Conservation (phyloP, 306 rosid species). For the Gastrolobium villosum region DNA sequence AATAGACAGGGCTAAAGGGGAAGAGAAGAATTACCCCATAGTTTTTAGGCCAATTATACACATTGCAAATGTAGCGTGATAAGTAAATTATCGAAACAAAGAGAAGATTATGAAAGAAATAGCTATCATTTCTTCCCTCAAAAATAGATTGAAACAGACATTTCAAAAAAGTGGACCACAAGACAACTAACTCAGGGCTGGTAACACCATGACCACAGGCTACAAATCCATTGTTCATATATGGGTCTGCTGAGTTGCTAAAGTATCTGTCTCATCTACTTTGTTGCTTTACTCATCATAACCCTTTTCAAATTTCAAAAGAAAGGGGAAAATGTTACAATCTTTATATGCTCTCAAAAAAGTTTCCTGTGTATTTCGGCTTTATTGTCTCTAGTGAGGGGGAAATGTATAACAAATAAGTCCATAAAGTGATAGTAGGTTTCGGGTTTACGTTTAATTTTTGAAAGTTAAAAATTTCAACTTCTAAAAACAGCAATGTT, state of each 20-base stretch:
- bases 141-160: constrained; percentile 60
- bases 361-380: background rate
- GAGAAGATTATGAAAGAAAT: constrained; percentile 25
- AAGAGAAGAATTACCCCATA: background rate
- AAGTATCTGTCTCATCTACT: constrained; percentile 57
- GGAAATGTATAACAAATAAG: too few relatives aligned
- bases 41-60: constrained; percentile 33
- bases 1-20: background rate
- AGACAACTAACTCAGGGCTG: constrained; percentile 29
- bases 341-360: constrained; percentile 40
- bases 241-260: constrained; percentile 46
- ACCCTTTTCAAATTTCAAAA: constrained; percentile 50
- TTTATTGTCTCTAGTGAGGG: background rate
- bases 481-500: too few relatives aligned
- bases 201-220: constrained; percentile 37
- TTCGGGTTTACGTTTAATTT: too few relatives aligned
- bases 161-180: constrained; percentile 58
- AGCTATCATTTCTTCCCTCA: constrained; percentile 34
- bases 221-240: constrained; percentile 50
- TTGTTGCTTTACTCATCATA: constrained; percentile 54
- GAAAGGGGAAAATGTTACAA: background rate
- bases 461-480: too few relatives aligned
- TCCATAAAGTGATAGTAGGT: background rate
- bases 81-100: constrained; percentile 35
- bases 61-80: constrained; percentile 30